Conservation (phyloP, 768 basidiomycete species). For the Trametes gibbosa region DNA sequence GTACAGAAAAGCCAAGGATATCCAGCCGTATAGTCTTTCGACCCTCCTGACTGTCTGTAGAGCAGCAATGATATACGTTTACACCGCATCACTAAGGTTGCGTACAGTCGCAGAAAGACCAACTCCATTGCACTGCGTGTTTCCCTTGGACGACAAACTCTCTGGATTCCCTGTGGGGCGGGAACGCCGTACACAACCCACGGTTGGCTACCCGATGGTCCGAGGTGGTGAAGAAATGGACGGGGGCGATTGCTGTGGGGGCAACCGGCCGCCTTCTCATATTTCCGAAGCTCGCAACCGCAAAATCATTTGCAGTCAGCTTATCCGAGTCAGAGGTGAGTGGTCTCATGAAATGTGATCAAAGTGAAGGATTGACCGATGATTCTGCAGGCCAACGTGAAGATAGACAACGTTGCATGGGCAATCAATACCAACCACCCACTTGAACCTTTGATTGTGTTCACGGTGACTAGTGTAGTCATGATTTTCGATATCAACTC, state of each 20-base stretch:
- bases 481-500: constrained; percentile 51
- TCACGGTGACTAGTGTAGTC: constrained; percentile 51
- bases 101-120: neutral
- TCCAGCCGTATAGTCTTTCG: constrained; percentile 12
- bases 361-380: neutral
- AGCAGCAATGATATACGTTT: neutral
- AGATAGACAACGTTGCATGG: constrained; percentile 45
- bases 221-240: constrained; percentile 44
- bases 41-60: constrained; percentile 13
- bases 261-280: constrained; percentile 22
- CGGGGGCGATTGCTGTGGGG: constrained; percentile 48
- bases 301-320: constrained; percentile 1
- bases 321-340: constrained; percentile 16
- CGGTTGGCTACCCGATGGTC: constrained; percentile 43
- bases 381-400: neutral
- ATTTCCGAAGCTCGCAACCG: constrained; percentile 22
- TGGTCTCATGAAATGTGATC: neutral
- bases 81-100: neutral
- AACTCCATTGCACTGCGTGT: constrained; percentile 21
- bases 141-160: constrained; percentile 31
- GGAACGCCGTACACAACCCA: constrained; percentile 27
- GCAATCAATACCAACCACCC: constrained; percentile 43
- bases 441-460: constrained; percentile 58
- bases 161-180: constrained; percentile 41
- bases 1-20: constrained; percentile 13